phyloP scores from a whole-genome alignment of 805 yeast species.

The Sugiyamaella qingdaonensis region DNA sequence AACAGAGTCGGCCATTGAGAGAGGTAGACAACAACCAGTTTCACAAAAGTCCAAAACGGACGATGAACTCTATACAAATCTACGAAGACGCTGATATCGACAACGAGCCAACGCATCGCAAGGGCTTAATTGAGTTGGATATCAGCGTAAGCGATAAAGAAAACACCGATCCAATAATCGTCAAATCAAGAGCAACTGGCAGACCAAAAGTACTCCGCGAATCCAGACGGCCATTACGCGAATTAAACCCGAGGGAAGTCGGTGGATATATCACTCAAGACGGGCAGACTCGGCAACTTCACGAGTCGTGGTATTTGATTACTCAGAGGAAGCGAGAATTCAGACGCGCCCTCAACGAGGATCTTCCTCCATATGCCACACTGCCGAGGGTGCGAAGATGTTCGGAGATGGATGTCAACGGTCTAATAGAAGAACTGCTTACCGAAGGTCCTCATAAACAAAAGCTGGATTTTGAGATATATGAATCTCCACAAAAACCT shows the following conservation, averaged over 20 bases:
- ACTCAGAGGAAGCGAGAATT: neutral
- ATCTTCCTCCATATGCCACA: conserved; percentile 1
- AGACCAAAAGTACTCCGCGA: too few species aligned
- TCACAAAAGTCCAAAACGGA: too few species aligned
- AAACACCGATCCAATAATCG: too few species aligned
- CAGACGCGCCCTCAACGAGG: neutral
- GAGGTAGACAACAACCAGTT: too few species aligned
- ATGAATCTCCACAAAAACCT: neutral
- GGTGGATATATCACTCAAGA: neutral
- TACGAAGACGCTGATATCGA: too few species aligned
- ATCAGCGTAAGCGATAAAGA: too few species aligned
- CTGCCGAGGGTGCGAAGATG: neutral
- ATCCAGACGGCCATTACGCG: neutral
- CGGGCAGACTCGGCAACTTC: neutral
- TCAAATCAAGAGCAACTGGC: too few species aligned
- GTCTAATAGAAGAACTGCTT: neutral
- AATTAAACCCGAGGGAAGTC: neutral
- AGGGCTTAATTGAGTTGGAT: too few species aligned
- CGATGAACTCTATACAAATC: too few species aligned
- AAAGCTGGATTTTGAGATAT: conserved; percentile 1
- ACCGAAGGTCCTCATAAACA: too few species aligned
- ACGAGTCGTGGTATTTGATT: neutral
- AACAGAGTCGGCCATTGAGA: too few species aligned
- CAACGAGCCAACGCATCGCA: too few species aligned
- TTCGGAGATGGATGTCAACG: neutral